Percentiles rank a stretch among this genome's conserved stretches.
Evolutionary conservation across 192 early-diverging fungal species (phyloP).

Genomic region (Podila verticillata): DNA sequence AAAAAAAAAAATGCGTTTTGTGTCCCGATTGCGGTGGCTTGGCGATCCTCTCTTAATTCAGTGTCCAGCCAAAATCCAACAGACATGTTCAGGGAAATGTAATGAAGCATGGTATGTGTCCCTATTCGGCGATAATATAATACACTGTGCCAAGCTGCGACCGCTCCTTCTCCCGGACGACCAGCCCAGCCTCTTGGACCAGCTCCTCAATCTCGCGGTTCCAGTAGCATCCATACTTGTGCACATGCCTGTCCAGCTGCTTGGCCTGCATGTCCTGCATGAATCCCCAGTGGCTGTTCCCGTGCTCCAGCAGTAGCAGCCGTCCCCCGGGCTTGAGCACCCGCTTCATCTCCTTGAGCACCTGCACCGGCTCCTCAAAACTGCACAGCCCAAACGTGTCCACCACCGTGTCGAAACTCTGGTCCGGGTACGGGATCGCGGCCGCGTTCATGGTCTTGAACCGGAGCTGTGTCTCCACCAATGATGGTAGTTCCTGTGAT

Average conservation of each 20-base stretch:
- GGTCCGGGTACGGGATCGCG: slow-evolving; percentile 38
- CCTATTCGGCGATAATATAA: slow-evolving; percentile 33
- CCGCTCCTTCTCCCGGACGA: slow-evolving; percentile 36
- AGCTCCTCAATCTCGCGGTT: slow-evolving; percentile 43
- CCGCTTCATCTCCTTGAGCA: slow-evolving; percentile 44
- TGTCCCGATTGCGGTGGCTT: too few relatives aligned
- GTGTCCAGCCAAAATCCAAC: too few relatives aligned
- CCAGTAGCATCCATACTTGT: slow-evolving; percentile 53
- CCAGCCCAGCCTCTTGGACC: slow-evolving; percentile 37
- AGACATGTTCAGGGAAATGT: too few relatives aligned
- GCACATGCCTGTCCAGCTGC: slow-evolving; percentile 42
- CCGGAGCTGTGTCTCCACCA: slow-evolving; percentile 35
- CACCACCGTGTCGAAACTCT: slow-evolving; percentile 43
- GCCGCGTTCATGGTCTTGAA: slow-evolving; percentile 49
- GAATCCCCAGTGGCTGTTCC: slow-evolving; percentile 38
- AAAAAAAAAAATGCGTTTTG: too few relatives aligned
- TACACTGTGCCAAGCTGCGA: slow-evolving; percentile 46
- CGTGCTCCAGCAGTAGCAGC: slow-evolving; percentile 42
- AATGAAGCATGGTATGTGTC: too few relatives aligned
- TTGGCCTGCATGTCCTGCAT: slow-evolving; percentile 52
- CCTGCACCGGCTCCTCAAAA: slow-evolving; percentile 45
- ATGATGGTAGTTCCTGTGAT: background rate
- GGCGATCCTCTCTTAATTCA: too few relatives aligned
- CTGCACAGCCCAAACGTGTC: slow-evolving; percentile 49
- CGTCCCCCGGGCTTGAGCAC: slow-evolving; percentile 26